These are phyloP conservation scores for Aspergillus campestris DNA, from an alignment of 495 filamentous ascomycete species.

Conservation along the genomic window DNA sequence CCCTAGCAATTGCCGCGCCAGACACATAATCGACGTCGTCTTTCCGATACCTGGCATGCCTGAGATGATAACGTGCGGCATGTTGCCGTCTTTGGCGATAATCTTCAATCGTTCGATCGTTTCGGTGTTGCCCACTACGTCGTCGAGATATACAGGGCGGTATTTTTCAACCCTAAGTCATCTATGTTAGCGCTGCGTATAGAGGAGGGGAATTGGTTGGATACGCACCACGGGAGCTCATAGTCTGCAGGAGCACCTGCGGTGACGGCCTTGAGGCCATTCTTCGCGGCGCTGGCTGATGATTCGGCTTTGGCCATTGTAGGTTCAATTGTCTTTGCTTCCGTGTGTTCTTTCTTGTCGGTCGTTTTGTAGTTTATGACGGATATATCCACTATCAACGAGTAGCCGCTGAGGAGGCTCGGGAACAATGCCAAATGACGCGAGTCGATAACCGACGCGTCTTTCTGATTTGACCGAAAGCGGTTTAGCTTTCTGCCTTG, in stretches of 20 bases:
- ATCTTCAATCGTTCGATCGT: conserved; percentile 97
- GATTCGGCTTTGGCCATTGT: conserved; percentile 58
- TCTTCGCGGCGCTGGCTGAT: conserved; percentile 62
- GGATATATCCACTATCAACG: background rate
- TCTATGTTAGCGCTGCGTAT: conserved; percentile 1
- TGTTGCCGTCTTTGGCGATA: conserved; percentile 97
- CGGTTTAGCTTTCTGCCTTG: too few species aligned
- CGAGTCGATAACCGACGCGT: too few species aligned
- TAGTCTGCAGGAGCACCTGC: conserved; percentile 58
- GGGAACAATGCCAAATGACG: background rate
- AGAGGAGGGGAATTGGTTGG: background rate
- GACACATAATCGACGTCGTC: conserved; percentile 90
- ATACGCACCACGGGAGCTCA: conserved; percentile 80
- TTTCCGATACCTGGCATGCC: conserved; percentile 99
- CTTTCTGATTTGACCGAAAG: too few species aligned
- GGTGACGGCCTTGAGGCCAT: conserved; percentile 54
- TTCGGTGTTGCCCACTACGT: conserved; percentile 95
- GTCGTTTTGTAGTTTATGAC: background rate
- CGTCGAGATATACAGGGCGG: conserved; percentile 85
- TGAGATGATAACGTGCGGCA: conserved; percentile 98
- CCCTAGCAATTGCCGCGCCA: conserved; percentile 85
- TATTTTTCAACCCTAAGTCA: conserved; percentile 92
- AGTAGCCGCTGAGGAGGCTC: background rate
- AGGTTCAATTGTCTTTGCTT: too few species aligned
- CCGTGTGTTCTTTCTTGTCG: too few species aligned